phyloP scores from a whole-genome alignment of 495 filamentous ascomycete species.

The Aspergillus egyptiacus region DNA sequence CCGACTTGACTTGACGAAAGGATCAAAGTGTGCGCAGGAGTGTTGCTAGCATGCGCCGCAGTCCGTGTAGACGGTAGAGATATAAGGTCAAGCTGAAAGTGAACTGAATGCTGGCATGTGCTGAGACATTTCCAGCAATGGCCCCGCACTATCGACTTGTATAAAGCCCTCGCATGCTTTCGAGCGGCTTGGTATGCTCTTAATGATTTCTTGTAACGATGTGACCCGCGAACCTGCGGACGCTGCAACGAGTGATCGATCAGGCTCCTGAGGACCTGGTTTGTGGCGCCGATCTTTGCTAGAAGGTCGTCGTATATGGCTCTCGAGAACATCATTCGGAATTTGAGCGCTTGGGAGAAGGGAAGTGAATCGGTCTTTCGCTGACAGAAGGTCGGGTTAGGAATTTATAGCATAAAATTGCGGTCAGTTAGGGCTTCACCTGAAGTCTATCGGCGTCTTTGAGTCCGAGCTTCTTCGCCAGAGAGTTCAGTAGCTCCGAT shows the following conservation, averaged over 20 bases:
- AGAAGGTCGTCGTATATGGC: conserved; percentile 11
- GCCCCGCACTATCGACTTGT: conserved; percentile 3
- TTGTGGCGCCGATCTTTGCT: background rate
- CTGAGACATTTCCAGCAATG: conserved; percentile 7
- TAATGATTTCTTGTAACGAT: background rate
- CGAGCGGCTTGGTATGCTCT: conserved; percentile 2
- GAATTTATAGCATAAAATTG: background rate
- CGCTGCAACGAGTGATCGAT: conserved; percentile 1
- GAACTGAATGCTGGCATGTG: conserved; percentile 3
- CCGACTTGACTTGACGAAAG: background rate
- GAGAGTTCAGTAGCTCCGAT: background rate
- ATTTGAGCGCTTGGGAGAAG: background rate
- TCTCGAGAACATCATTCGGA: background rate
- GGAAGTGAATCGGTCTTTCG: background rate
- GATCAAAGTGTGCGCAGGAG: too few species aligned
- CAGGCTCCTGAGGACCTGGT: conserved; percentile 7
- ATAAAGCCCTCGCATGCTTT: conserved; percentile 10
- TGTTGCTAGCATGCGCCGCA: background rate
- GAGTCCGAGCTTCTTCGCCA: background rate
- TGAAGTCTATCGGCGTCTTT: background rate
- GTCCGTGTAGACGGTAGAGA: background rate
- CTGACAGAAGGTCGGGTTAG: background rate
- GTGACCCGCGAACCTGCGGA: background rate
- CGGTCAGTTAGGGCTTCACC: background rate
- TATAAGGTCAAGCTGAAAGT: conserved; percentile 3